Evolutionary conservation across 208 protist genomes (phyloP), one percentile per base, ranked within the genome.

Genomic region (Novymonas esmeraldas): DNA sequence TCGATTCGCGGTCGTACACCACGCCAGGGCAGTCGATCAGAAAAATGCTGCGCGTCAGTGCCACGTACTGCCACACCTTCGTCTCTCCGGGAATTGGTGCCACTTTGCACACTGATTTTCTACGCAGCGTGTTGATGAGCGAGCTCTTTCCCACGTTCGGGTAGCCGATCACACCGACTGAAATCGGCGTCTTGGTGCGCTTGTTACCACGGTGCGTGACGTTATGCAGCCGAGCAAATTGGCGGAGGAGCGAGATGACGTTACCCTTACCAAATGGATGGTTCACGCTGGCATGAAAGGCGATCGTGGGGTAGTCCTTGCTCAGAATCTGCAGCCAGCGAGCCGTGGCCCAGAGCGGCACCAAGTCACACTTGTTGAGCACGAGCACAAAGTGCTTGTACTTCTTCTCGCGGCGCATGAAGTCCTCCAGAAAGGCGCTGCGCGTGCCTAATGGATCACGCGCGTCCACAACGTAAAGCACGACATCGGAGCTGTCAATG

Each of bases 11-110:
- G 54, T 96, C 84, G 72, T 98, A 97, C 20, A 99, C 96, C 6
- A 99, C 95, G 74, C 99, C 99, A 24, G 99, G 99, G 79, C 98
- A 99, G 88, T 99, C 99, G 69, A 99, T 99, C 6, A 99, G 80
- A 71, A 98, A 99, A 60, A 99, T 99, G 51, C 82, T 84, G 45
- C 95, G 89, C 45, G 99, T 99, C 14, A 99, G 87, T 2, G 97
- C 97, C 34, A 99, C 97, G 81, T 99, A 99, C 83, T 99, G 98
- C 99, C 99, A 99, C 26, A 99, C 98, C 73, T 99, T 99, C n/a
- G 99, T 99, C 79, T 99, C 97, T 36, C 99, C 99, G 10, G 99
- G 98, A 71, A 99, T 98, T 7, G 99, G 99, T 0, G 99, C 99
- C 24, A 99, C 98, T 62, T 98, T 99, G 88, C 98, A 99, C 33